Evolutionary conservation across 2,329 filamentous ascomycete genomes (phyloP).

Genomic region (Arthrobotrys megalospora): DNA sequence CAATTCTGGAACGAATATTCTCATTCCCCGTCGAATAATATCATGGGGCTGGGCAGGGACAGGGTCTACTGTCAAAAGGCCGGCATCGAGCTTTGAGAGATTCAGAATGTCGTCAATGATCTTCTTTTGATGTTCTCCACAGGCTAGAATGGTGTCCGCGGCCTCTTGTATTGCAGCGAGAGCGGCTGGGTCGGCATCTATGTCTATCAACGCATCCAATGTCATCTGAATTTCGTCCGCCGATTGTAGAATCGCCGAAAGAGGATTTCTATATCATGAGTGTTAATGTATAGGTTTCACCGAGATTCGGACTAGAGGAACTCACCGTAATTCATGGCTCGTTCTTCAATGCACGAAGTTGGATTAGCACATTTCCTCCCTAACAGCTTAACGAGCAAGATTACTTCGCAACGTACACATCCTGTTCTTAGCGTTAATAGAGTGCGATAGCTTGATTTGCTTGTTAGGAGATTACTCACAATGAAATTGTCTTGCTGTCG

Average conservation of each 20-base stretch:
- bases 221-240: slow-evolving; percentile 77
- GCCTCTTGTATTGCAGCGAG: slow-evolving; percentile 75
- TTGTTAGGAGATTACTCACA: slow-evolving; percentile 74
- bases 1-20: slow-evolving; percentile 85
- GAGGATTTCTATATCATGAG: slow-evolving; percentile 82
- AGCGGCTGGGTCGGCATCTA: slow-evolving; percentile 65
- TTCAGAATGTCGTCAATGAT: slow-evolving; percentile 79
- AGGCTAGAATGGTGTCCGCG: slow-evolving; percentile 84
- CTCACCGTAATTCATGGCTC: slow-evolving; percentile 51
- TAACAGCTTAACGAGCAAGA: background rate
- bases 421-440: slow-evolving; percentile 18
- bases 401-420: slow-evolving; percentile 43
- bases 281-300: slow-evolving; percentile 67
- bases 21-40: slow-evolving; percentile 78
- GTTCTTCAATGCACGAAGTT: slow-evolving; percentile 20
- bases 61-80: slow-evolving; percentile 78
- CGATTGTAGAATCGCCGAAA: slow-evolving; percentile 82
- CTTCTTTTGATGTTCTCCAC: slow-evolving; percentile 82
- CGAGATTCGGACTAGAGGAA: background rate
- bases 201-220: slow-evolving; percentile 63
- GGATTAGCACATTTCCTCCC: background rate
- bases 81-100: slow-evolving; percentile 79
- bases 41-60: slow-evolving; percentile 78
- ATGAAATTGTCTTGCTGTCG: slow-evolving; percentile 86
- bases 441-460: background rate